phyloP scores from a whole-genome alignment of 495 filamentous ascomycete species.

The Hyaloscypha finlandica region DNA sequence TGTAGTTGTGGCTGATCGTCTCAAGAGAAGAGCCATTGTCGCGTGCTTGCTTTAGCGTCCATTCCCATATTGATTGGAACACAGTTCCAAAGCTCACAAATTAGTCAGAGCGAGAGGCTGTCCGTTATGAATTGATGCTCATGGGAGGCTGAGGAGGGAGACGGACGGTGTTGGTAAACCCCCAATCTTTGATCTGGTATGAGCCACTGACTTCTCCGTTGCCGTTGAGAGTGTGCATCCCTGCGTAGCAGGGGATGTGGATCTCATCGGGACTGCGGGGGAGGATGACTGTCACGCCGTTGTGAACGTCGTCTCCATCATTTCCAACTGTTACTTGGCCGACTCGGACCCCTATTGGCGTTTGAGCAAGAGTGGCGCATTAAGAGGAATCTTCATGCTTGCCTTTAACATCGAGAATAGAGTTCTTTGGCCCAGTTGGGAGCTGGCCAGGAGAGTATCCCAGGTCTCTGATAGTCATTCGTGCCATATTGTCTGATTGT shows the following conservation, averaged over 20 bases:
- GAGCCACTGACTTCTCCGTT: constrained; percentile 33
- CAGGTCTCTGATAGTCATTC: constrained; percentile 32
- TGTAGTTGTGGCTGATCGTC: constrained; percentile 27
- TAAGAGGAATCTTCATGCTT: not conserved
- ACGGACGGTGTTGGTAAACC: constrained; percentile 33
- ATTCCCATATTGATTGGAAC: constrained; percentile 30
- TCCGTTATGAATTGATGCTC: not conserved
- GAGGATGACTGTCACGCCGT: constrained; percentile 34
- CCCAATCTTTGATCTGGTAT: constrained; percentile 33
- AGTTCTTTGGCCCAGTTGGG: constrained; percentile 30
- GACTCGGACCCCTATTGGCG: constrained; percentile 26
- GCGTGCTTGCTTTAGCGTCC: constrained; percentile 20
- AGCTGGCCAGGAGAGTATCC: constrained; percentile 33
- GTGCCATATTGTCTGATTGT: constrained; percentile 16
- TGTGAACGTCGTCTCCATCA: constrained; percentile 27
- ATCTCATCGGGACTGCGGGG: constrained; percentile 33
- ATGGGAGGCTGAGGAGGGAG: not conserved
- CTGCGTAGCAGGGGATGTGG: constrained; percentile 32
- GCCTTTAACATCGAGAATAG: constrained; percentile 34
- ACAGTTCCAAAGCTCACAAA: constrained; percentile 30
- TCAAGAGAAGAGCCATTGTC: constrained; percentile 19
- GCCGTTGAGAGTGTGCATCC: constrained; percentile 31
- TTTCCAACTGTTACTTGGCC: constrained; percentile 32
- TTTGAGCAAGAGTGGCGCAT: not conserved
- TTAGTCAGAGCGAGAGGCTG: constrained; percentile 35